Evolutionary conservation across 345 rosid species (phyloP), one percentile per base, ranked within the genome.

Genomic region (Citrus inodora): DNA sequence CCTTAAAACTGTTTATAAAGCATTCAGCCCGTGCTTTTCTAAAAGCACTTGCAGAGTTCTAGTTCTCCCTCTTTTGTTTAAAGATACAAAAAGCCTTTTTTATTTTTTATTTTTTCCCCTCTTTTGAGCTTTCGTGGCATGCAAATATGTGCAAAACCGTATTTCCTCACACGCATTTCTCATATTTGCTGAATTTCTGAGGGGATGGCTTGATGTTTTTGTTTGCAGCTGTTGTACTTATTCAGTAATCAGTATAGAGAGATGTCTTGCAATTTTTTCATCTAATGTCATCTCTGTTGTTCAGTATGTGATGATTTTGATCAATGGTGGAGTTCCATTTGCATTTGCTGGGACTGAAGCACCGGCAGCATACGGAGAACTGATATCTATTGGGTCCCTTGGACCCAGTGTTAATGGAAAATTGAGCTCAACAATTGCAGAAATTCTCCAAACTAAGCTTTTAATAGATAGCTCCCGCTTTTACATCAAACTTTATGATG

Each of bases 231-330:
- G 51, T 46, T 46, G 13, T 46, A 46, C 51, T 46, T 40, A 68
- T 7, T 42, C 33, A 11, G 22, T 17, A 17, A 11, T 40, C 55
- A 5, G 30, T 35, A 25, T 73, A 24, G 42, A 4, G 64, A 14
- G 33, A 48, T 13, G 55, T 19, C 10, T 56, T 74, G 38, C 30
- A 25, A 5, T 32, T 25, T 37, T 25, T 60, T 30, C 38, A 3
- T 37, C 17, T 17, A 8, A 9, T 22, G 19, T 62, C 27, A 40
- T 51, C 24, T 35, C 28, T 21, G 9, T 77, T 51, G 76, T 79
- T 73, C 92, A 91, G 98, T 94, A 90, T 85, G 98, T 96, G 83
- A 96, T 96, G 97, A 87, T 96, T 73, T 74, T 96, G 85, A 56
- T 96, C 42, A 93, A 96, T 65, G 92, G 88, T n/a, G 90, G 93